These are phyloP conservation scores for Microcera coccophila DNA, from an alignment of 2,329 filamentous ascomycete species.

Conservation along the genomic window DNA sequence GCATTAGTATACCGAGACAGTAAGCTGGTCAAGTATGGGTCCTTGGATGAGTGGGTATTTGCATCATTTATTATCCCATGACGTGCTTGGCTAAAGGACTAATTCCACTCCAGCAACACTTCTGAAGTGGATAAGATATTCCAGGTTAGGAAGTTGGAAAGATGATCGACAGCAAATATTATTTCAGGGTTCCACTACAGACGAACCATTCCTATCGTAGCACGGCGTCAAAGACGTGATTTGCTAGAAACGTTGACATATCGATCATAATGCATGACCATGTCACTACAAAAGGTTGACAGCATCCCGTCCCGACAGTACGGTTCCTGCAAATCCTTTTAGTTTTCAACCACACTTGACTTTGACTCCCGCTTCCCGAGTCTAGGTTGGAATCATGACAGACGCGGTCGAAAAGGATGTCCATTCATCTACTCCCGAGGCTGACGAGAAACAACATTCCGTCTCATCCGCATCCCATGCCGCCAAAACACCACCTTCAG, in stretches of 20 bases:
- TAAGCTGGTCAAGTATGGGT: too few species aligned
- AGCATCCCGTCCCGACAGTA: background rate
- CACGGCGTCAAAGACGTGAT: too few species aligned
- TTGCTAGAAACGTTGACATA: too few species aligned
- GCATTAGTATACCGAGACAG: too few species aligned
- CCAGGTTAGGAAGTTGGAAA: constrained; percentile 5
- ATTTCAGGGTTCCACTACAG: background rate
- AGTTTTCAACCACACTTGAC: background rate
- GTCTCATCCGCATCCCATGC: background rate
- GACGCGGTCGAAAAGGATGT: constrained; percentile 3
- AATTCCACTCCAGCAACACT: background rate
- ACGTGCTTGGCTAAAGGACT: constrained; percentile 3
- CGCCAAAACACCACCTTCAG: background rate
- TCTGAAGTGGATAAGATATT: constrained; percentile 3
- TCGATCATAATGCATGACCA: too few species aligned
- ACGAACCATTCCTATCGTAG: too few species aligned
- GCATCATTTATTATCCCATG: constrained; percentile 1
- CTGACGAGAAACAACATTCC: background rate
- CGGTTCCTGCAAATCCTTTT: background rate
- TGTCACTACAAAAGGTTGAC: background rate
- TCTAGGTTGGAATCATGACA: constrained; percentile 2
- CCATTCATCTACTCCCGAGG: background rate
- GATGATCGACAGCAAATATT: background rate
- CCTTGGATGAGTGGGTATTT: background rate
- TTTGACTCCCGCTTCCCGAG: background rate